Evolutionary conservation across 129 eudicot species (phyloP).

Genomic region (Flaveria sonorensis): DNA sequence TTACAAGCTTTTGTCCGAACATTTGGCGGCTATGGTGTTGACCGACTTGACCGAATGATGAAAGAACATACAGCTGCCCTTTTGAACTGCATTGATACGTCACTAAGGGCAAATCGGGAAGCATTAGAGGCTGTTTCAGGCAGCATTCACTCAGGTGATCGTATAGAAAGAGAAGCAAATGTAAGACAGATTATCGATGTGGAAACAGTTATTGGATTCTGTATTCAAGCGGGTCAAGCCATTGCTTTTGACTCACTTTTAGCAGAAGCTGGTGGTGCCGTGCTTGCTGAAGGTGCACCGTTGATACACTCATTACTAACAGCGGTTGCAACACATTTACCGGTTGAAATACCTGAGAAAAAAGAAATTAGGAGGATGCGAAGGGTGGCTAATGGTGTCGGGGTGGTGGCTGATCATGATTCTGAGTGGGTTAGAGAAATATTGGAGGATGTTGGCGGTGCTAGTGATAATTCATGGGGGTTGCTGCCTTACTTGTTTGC

Average conservation of each 20-base stretch:
- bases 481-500: slow-evolving; percentile 86
- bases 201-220: slow-evolving; percentile 88
- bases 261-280: slow-evolving; percentile 85
- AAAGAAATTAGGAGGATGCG: slow-evolving; percentile 79
- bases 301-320: slow-evolving; percentile 70
- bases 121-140: slow-evolving; percentile 79
- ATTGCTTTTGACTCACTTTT: slow-evolving; percentile 74
- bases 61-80: slow-evolving; percentile 98
- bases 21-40: slow-evolving; percentile 94
- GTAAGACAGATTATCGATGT: slow-evolving; percentile 80
- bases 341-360: slow-evolving; percentile 82
- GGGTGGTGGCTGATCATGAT: slow-evolving; percentile 67
- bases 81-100: slow-evolving; percentile 85
- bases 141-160: slow-evolving; percentile 81
- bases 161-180: slow-evolving; percentile 77
- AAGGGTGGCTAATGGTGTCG: slow-evolving; percentile 78
- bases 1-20: slow-evolving; percentile 79
- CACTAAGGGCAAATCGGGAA: slow-evolving; percentile 91
- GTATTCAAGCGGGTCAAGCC: slow-evolving; percentile 97
- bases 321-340: slow-evolving; percentile 64
- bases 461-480: slow-evolving; percentile 85
- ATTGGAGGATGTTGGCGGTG: slow-evolving; percentile 87
- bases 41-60: slow-evolving; percentile 77
- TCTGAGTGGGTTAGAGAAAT: slow-evolving; percentile 82
- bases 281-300: slow-evolving; percentile 92